phyloP scores from a whole-genome alignment of 225 moss, liverwort and hornwort genomes.

The Straminergon stramineum region DNA sequence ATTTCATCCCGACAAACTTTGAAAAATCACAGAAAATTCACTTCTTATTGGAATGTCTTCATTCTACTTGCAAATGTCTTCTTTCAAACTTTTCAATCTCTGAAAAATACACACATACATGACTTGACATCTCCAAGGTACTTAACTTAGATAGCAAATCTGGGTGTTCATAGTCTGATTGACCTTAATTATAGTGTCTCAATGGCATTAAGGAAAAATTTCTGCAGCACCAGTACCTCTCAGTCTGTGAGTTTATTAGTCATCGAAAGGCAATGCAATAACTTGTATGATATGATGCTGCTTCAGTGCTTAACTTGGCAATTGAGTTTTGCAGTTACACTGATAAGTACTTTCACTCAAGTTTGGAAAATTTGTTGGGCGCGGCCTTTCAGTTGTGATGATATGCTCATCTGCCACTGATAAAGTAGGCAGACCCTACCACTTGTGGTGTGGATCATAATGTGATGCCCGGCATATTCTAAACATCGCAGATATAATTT shows the following conservation, averaged over 20 bases:
- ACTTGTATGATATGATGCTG: not conserved
- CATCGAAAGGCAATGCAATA: not conserved
- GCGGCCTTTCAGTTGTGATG: not conserved
- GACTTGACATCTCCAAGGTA: too few relatives aligned
- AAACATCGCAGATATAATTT: too few relatives aligned
- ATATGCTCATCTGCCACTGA: not conserved
- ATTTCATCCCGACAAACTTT: too few relatives aligned
- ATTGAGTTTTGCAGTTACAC: conserved; percentile 17
- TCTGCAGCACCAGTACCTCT: not conserved
- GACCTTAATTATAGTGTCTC: not conserved
- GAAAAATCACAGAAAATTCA: too few relatives aligned
- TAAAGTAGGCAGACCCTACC: not conserved
- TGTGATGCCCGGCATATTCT: too few relatives aligned
- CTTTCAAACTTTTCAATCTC: too few relatives aligned
- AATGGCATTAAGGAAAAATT: not conserved
- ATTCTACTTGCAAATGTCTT: too few relatives aligned
- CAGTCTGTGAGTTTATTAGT: not conserved
- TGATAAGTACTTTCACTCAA: not conserved
- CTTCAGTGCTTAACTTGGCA: not conserved
- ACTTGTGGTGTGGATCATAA: not conserved
- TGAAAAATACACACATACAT: too few relatives aligned
- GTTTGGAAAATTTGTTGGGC: not conserved
- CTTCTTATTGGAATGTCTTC: too few relatives aligned
- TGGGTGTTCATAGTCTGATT: too few relatives aligned
- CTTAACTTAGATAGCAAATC: too few relatives aligned